These are phyloP conservation scores for Globisporangium heterothallicum DNA, from an alignment of 352 stramenopile species.

Conservation along the genomic window DNA sequence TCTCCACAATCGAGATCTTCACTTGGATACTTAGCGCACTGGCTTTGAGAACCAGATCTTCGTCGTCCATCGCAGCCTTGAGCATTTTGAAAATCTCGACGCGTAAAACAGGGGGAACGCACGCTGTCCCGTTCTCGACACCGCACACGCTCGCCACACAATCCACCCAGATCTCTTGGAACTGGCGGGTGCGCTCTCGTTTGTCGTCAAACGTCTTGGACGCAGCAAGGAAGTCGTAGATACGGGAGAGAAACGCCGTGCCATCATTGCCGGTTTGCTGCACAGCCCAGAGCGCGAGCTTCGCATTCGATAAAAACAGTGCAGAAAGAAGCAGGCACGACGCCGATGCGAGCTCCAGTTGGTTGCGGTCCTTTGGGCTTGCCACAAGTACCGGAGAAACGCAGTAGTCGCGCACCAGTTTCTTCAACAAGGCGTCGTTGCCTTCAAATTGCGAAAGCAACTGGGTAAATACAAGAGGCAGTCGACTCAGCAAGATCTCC, in stretches of 20 bases:
- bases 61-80: conserved; percentile 52
- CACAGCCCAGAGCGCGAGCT: conserved; percentile 70
- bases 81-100: conserved; percentile 80
- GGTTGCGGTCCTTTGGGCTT: conserved; percentile 30
- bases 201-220: conserved; percentile 41
- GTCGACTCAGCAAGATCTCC: conserved; percentile 51
- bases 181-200: conserved; percentile 37
- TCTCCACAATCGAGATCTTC: conserved; percentile 79
- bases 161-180: conserved; percentile 81
- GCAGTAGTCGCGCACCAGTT: conserved; percentile 63
- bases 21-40: conserved; percentile 79
- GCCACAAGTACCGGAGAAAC: conserved; percentile 54
- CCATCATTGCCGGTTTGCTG: conserved; percentile 63
- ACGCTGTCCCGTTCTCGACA: conserved; percentile 61
- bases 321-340: conserved; percentile 70
- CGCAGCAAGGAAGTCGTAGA: conserved; percentile 57
- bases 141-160: conserved; percentile 75
- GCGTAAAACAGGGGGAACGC: conserved; percentile 55
- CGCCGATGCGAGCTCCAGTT: conserved; percentile 48
- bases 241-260: conserved; percentile 37
- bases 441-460: conserved; percentile 68
- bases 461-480: conserved; percentile 83
- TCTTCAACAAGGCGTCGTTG: conserved; percentile 59
- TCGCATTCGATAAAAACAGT: conserved; percentile 78
- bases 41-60: conserved; percentile 66